These are phyloP conservation scores for Aristolochia fimbriata DNA, from an alignment of 164 flowering plant species.

Conservation along the genomic window DNA sequence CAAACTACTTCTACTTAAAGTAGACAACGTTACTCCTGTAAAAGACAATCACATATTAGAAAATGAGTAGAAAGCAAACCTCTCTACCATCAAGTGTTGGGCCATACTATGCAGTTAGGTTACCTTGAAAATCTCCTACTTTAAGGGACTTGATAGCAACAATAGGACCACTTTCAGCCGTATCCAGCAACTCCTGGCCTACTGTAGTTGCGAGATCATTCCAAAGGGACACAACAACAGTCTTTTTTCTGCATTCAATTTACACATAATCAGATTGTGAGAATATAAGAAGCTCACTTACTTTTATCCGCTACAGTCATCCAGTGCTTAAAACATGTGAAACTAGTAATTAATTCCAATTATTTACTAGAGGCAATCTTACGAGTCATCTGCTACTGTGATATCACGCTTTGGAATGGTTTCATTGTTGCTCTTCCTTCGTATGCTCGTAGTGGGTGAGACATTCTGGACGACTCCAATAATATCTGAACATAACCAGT, in stretches of 20 bases:
- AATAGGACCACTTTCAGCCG: constrained; percentile 57
- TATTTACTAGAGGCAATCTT: constrained; percentile 10
- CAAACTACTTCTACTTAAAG: constrained; percentile 52
- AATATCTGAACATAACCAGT: constrained; percentile 38
- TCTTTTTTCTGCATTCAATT: constrained; percentile 55
- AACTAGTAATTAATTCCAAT: not conserved
- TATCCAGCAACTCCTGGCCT: constrained; percentile 79
- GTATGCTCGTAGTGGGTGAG: constrained; percentile 63
- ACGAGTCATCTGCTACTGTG: constrained; percentile 90
- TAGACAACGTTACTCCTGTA: constrained; percentile 77
- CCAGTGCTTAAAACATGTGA: not conserved
- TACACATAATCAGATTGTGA: not conserved
- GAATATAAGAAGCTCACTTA: not conserved
- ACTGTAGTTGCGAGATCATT: constrained; percentile 73
- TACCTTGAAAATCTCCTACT: constrained; percentile 95
- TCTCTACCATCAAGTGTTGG: not conserved
- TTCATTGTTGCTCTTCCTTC: constrained; percentile 78
- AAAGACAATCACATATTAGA: not conserved
- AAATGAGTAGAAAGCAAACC: not conserved
- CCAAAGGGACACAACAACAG: constrained; percentile 87
- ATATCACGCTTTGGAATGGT: constrained; percentile 83
- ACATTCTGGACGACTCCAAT: constrained; percentile 88
- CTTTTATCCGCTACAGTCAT: not conserved
- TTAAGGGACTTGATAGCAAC: constrained; percentile 75
- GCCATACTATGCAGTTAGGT: not conserved